Evolutionary conservation across 495 filamentous ascomycete species (phyloP), one percentile per base, ranked within the genome.

Genomic region (Trichocladium uniseriatum): DNA sequence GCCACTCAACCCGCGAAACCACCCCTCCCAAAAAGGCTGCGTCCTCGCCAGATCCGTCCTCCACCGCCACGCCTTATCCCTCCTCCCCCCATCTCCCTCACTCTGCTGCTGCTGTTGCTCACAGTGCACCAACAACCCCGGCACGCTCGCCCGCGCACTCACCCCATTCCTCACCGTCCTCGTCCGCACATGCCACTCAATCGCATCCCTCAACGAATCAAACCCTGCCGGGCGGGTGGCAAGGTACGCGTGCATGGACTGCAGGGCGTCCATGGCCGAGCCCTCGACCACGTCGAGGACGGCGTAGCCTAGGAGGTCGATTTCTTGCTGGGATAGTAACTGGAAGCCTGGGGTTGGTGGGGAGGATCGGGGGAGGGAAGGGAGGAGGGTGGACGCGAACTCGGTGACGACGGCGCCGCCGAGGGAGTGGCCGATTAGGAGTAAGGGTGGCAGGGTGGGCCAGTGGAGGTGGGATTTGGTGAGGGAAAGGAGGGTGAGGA

Each of bases 251-350:
- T 91, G 84, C 94, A 99, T 99, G 60, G 83, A 86, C 66, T 87
- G 83, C 32, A 97, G 73, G n/a, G 92, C 92, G 62, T 97, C 92
- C 63, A 99, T 87, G 22, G 77, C 73, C 13, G 71, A 72, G 55
- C 86, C 89, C 70, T 99, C 92, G 28, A 99, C 92, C 9, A 99
- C 89, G 65, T 99, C 92, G 10, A 99, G 69, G 10, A 99, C 90
- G 7, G 81, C 87, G 70, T 91, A 94, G 13, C 88, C 94, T 13
- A 97, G 67, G 5, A 96, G 59, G 21, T 49, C 43, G 0, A 51
- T 20, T n/a, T n/a, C n/a, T n/a, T 2, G 18, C 10, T 11, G 34
- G 15, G 24, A 14, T 9, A n/a, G n/a, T n/a, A n/a, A n/a, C n/a
- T n/a, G n/a, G n/a, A n/a, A n/a, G n/a, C 6, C 14, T 1, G 20